These are phyloP conservation scores for Taphrina betulina DNA, from an alignment of 1,139 yeast genomes.

Conservation along the genomic window DNA sequence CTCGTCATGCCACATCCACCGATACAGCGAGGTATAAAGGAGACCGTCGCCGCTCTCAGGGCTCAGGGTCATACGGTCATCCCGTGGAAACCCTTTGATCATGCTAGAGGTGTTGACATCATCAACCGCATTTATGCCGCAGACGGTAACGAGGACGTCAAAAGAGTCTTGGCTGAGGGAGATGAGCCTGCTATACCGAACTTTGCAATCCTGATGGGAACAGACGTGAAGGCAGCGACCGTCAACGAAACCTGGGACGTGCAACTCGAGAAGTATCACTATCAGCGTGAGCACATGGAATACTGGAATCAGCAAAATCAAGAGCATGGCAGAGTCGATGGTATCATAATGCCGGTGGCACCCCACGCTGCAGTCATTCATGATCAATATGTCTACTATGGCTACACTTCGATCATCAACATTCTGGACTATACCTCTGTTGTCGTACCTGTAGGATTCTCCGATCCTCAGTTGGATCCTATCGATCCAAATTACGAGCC, in stretches of 20 bases:
- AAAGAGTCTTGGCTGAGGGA: conserved; percentile 43
- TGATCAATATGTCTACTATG: conserved; percentile 17
- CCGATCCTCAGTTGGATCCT: conserved; percentile 48
- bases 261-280: conserved; percentile 42
- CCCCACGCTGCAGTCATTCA: conserved; percentile 62
- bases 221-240: conserved; percentile 23
- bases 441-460: conserved; percentile 55
- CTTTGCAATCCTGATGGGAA: conserved; percentile 3
- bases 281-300: conserved; percentile 44
- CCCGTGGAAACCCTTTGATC: conserved; percentile 48
- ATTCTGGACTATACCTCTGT: conserved; percentile 59
- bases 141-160: conserved; percentile 52
- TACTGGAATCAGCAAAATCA: conserved; percentile 45
- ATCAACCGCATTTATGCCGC: conserved; percentile 49
- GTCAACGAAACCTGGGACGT: conserved; percentile 46
- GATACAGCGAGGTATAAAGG: conserved; percentile 51
- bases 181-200: conserved; percentile 50
- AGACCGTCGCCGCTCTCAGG: conserved; percentile 47
- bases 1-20: conserved; percentile 60
- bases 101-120: conserved; percentile 41
- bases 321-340: conserved; percentile 55
- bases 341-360: conserved; percentile 65
- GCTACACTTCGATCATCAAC: conserved; percentile 56
- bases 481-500: conserved; percentile 42
- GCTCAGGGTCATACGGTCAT: conserved; percentile 51